phyloP scores from a whole-genome alignment of 1,139 yeast species.

The Candida buenavistaensis region DNA sequence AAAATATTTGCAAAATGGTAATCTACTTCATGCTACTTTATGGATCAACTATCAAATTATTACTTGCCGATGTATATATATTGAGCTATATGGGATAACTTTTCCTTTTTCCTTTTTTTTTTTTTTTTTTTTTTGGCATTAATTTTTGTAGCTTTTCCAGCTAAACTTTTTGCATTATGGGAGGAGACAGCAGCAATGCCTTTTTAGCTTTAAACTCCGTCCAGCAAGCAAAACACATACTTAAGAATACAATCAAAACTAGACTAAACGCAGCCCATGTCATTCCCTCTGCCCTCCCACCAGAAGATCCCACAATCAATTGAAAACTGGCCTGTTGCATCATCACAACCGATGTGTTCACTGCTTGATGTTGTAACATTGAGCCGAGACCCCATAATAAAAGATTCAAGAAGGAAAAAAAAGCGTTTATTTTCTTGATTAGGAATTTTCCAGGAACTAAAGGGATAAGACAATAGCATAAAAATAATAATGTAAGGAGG shows the following conservation, averaged over 20 bases:
- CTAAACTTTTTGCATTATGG: constrained; percentile 7
- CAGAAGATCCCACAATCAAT: constrained; percentile 44
- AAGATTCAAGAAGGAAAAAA: constrained; percentile 37
- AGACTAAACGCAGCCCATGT: constrained; percentile 64
- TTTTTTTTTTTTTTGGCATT: no score
- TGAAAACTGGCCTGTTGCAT: constrained; percentile 54
- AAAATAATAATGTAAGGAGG: constrained; percentile 37
- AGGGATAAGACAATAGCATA: constrained; percentile 49
- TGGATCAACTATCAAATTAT: no score
- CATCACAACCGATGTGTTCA: constrained; percentile 42
- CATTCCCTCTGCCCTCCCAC: constrained; percentile 58
- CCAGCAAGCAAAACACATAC: constrained; percentile 16
- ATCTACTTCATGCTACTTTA: no score
- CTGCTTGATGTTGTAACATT: constrained; percentile 67
- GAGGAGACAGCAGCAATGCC: neutral
- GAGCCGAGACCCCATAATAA: constrained; percentile 70
- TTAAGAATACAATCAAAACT: constrained; percentile 24
- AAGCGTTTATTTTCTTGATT: constrained; percentile 32
- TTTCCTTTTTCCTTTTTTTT: no score
- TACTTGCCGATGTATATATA: no score
- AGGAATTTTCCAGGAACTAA: constrained; percentile 44
- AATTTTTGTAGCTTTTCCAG: no score
- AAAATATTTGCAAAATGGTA: no score
- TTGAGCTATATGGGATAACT: constrained; percentile 11
- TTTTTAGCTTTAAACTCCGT: constrained; percentile 6